These are phyloP conservation scores for Pugionium dolabratum DNA, from an alignment of 345 rosid species.

Conservation along the genomic window DNA sequence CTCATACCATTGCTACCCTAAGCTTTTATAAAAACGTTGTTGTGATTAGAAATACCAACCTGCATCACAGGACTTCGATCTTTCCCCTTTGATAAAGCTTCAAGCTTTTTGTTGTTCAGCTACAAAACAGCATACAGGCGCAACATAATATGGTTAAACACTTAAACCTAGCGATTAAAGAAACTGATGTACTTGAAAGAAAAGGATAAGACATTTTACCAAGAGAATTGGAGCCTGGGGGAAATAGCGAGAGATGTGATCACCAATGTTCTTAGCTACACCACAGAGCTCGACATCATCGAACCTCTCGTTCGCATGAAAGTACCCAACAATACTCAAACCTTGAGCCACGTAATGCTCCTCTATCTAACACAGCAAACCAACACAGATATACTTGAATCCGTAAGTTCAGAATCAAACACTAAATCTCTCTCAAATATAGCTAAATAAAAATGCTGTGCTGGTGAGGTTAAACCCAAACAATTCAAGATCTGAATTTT, in stretches of 20 bases:
- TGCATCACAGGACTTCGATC: constrained; percentile 72
- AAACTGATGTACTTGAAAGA: background rate
- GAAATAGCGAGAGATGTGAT: constrained; percentile 83
- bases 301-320: constrained; percentile 90
- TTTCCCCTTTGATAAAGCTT: constrained; percentile 62
- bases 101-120: constrained; percentile 88
- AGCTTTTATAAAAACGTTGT: too few relatives aligned
- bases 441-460: background rate
- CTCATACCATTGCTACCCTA: background rate
- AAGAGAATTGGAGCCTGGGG: constrained; percentile 74
- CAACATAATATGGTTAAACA: constrained; percentile 5
- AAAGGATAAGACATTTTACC: constrained; percentile 45
- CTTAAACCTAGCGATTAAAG: background rate
- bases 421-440: constrained; percentile 11
- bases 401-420: background rate
- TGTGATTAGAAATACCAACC: constrained; percentile 50
- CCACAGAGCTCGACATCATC: constrained; percentile 71
- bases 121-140: constrained; percentile 30
- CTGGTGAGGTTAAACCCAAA: constrained; percentile 14
- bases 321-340: constrained; percentile 79
- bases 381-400: constrained; percentile 1
- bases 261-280: constrained; percentile 85
- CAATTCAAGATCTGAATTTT: constrained; percentile 28
- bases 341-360: constrained; percentile 76
- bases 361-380: constrained; percentile 59